phyloP scores from a whole-genome alignment of 139 green algal genomes.

The Closterium sp. region DNA sequence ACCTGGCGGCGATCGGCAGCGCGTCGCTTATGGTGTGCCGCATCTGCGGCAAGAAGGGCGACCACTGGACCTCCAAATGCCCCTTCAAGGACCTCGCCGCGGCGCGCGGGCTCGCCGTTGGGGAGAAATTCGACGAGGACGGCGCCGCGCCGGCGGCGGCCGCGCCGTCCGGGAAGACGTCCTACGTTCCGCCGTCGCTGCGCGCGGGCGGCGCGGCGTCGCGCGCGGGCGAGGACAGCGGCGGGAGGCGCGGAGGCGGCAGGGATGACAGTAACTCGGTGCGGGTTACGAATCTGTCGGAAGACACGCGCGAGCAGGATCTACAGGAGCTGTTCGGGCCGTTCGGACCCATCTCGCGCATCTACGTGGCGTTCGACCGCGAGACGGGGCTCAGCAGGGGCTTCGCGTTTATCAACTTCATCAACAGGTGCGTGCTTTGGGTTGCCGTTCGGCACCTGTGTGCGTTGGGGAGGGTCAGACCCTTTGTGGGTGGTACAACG shows the following conservation, averaged over 20 bases:
- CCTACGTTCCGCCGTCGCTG: constrained; percentile 82
- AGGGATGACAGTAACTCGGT: constrained; percentile 90
- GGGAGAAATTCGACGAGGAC: constrained; percentile 80
- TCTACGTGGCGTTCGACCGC: constrained; percentile 94
- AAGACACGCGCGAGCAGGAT: constrained; percentile 90
- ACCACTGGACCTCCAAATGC: constrained; percentile 70
- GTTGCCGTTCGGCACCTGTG: no score
- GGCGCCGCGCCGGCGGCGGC: neutral
- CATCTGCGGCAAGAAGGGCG: constrained; percentile 69
- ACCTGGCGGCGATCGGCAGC: constrained; percentile 59
- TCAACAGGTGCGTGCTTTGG: constrained; percentile 46
- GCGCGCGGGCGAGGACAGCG: constrained; percentile 31
- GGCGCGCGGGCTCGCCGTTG: neutral
- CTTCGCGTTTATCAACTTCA: constrained; percentile 99
- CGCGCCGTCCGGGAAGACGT: constrained; percentile 54
- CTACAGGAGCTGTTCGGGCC: constrained; percentile 91
- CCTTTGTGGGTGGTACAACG: no score
- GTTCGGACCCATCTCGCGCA: constrained; percentile 87
- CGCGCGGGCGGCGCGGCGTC: constrained; percentile 53
- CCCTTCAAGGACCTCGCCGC: constrained; percentile 62
- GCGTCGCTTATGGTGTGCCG: constrained; percentile 59
- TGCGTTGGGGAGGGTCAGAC: no score
- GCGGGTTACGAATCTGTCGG: constrained; percentile 95
- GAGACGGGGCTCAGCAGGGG: constrained; percentile 87
- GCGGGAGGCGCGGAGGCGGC: constrained; percentile 56